A percentile compares a stretch with the other conserved stretches of the same genome.
These are phyloP conservation scores for Linnemannia schmuckeri DNA, from an alignment of 192 early-diverging fungal genomes.

Conservation along the genomic window DNA sequence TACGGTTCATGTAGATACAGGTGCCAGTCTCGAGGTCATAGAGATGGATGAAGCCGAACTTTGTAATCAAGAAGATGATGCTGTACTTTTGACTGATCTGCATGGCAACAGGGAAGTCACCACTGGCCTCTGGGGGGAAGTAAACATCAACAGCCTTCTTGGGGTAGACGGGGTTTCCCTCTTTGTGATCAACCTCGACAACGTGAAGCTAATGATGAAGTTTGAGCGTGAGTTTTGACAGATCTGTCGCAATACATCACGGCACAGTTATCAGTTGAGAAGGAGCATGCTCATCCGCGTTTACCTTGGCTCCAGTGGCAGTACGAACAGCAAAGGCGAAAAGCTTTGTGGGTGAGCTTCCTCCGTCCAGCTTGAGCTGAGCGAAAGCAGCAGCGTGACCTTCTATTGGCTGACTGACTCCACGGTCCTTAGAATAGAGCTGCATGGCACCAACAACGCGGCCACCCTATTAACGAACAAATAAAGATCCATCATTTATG, in stretches of 20 bases:
- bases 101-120: conserved; percentile 98
- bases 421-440: conserved; percentile 93
- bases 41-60: conserved; percentile 97
- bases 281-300: not conserved
- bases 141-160: conserved; percentile 94
- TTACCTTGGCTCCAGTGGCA: conserved; percentile 84
- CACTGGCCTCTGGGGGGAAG: conserved; percentile 96
- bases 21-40: conserved; percentile 96
- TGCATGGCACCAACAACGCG: conserved; percentile 98
- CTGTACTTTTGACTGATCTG: conserved; percentile 95
- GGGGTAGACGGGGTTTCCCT: conserved; percentile 89
- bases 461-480: conserved; percentile 62
- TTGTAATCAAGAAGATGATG: conserved; percentile 96
- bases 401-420: conserved; percentile 94
- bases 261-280: not conserved
- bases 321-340: conserved; percentile 94
- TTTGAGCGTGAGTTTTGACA: not conserved
- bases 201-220: conserved; percentile 81
- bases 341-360: conserved; percentile 83
- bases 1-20: conserved; percentile 99
- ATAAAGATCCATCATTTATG: not conserved
- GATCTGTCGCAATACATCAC: too few relatives aligned
- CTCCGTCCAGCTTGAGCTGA: conserved; percentile 79
- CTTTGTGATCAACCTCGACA: conserved; percentile 96
- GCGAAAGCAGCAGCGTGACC: conserved; percentile 98